Conservation (phyloP, 768 basidiomycete genomes). For the Boletus vermiculosoides region DNA sequence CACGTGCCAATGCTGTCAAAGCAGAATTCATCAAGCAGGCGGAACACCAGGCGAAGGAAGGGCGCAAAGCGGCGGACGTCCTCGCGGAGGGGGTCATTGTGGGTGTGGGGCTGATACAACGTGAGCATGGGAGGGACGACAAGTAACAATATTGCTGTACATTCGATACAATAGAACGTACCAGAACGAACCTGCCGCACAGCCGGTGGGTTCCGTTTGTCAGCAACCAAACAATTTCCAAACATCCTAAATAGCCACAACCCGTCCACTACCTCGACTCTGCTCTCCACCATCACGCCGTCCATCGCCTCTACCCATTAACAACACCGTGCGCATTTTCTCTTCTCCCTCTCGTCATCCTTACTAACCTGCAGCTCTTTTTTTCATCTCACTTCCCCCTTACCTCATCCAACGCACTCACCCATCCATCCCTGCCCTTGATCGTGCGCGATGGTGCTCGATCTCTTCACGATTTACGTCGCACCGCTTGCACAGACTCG, state of each 20-base stretch:
- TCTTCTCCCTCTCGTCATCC: neutral
- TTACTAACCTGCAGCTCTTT: neutral
- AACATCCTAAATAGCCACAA: conserved; percentile 38
- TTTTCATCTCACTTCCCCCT: neutral
- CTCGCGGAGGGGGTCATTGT: conserved; percentile 73
- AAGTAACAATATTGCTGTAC: neutral
- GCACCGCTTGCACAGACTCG: conserved; percentile 14
- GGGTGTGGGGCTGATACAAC: conserved; percentile 72
- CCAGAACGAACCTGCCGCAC: conserved; percentile 10
- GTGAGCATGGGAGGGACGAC: conserved; percentile 24
- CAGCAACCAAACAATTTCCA: conserved; percentile 40
- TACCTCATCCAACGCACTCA: neutral
- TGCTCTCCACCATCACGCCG: conserved; percentile 29
- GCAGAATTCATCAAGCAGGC: conserved; percentile 68
- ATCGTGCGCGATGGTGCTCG: conserved; percentile 40
- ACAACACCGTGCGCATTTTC: conserved; percentile 12
- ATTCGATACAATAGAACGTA: conserved; percentile 1
- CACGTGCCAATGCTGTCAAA: conserved; percentile 68
- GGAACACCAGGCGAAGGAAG: conserved; percentile 62
- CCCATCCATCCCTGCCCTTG: conserved; percentile 20
- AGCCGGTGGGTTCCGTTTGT: conserved; percentile 19
- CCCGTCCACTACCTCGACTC: conserved; percentile 19
- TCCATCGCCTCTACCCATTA: neutral
- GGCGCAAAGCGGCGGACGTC: conserved; percentile 68
- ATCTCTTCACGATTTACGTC: conserved; percentile 28